Base-by-base conservation (phyloP, 495 filamentous ascomycete species). In the Neurospora sp. region DNA sequence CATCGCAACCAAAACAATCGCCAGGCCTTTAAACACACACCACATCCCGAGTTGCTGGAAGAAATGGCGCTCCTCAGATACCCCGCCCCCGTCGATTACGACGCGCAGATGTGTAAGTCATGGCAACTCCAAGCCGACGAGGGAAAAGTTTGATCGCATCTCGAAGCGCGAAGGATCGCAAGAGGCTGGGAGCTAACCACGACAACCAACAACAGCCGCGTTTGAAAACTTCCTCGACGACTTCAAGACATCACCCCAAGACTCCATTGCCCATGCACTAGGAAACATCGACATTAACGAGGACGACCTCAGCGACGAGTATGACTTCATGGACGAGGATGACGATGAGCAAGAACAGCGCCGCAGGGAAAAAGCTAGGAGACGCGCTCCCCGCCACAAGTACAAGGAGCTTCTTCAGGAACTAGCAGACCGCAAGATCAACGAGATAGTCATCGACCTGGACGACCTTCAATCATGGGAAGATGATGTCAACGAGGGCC, bases 241-340 rank as follows among this genome's bases (percentile, higher is more conserved):
- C 65, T 99, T 96, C 88, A 98, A 99, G 83, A 92, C 90, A 14
- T 88, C 92, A 40, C 90, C 92, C 9, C 84, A 90, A 69, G 91
- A 94, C 77, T 88, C 88, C 4, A 86, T 92, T 73, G 89, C 91
- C 70, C 88, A 92, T 78, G 94, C 93, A 20, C 83, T 99, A 40
- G 89, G 92, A 73, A 90, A 92, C 70, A 87, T 99, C 78, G 91
- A 93, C 79, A 91, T 99, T 75, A 91, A 95, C 81, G 94, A 91
- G 72, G 92, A 94, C 83, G 90, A 91, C 75, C 87, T 91, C n/a
- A 94, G 92, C 82, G 94, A 98, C 78, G 94, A 97, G 76, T 94
- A 97, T 78, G 94, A 97, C 78, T 93, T 97, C 82, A 93, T 97
- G 92, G 92, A 97, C 77, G 92, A 97, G 82, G 89, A 89, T 68